Evolutionary conservation across 1,284 basidiomycete species (phyloP), one percentile per base, ranked within the genome.

Genomic region (Pisolithus thermaeus): DNA sequence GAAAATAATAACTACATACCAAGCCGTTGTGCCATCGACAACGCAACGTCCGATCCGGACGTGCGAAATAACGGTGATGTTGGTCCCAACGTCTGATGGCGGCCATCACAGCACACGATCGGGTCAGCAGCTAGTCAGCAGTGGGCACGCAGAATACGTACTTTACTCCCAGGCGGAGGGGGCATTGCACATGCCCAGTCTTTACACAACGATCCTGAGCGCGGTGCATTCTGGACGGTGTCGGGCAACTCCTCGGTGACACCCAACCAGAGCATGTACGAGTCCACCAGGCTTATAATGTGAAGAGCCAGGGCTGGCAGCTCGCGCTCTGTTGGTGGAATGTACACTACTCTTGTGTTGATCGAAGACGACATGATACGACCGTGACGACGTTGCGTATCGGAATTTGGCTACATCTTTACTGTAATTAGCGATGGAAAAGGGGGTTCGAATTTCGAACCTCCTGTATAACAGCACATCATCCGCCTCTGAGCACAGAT

Each of bases 121-220:
- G 45, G 57, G 36, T 39, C 22, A 51, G 62, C 44, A 51, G 62
- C 44, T 20, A 55, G 52, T 27, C 12, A 28, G 25, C 11, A 22
- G 20, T 39, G 32, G 32, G 20, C 25, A 14, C 42, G 32, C 46
- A 7, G 12, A 9, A n/a, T 40, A 63, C 63, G 62, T 57, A 68
- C 64, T 55, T 38, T 36, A 6, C 44, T 41, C 37, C 58, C 57
- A 18, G 57, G 44, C 50, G 46, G 41, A 25, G 60, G 52, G 27
- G 90, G 89, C 88, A 92, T 92, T 35, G 86, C 89, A 58, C 85
- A 90, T 8, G 86, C 85, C 90, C 90, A 93, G 59, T 93, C 90
- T 52, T 72, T 77, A 56, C 81, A 81, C 42, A 92, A 69, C 43
- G 65, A 73, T 38, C 85, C 88, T 40, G 73, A 70, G 40, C 68